Evolutionary conservation across 768 basidiomycete genomes (phyloP).

Genomic region (Pholiota molesta): DNA sequence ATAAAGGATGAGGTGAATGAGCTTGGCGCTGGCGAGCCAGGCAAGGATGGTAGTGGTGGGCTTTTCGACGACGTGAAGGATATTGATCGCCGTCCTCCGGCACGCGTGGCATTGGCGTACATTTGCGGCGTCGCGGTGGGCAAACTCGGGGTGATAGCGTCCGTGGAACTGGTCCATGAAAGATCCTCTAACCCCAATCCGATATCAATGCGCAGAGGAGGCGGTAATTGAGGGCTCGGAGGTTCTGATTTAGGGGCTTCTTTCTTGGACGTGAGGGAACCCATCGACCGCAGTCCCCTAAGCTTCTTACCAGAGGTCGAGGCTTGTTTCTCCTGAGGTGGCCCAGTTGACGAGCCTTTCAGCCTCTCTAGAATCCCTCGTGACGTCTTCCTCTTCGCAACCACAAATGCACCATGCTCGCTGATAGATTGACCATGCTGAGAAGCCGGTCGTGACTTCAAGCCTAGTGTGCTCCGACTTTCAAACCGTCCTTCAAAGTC

Average conservation of each 20-base stretch:
- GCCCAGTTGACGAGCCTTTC: conserved; percentile 49
- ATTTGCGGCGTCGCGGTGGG: conserved; percentile 38
- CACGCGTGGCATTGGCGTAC: conserved; percentile 40
- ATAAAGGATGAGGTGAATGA: conserved; percentile 39
- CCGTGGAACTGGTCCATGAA: conserved; percentile 47
- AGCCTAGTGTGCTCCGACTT: conserved; percentile 74
- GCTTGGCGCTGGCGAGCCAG: conserved; percentile 55
- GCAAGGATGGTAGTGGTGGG: conserved; percentile 37
- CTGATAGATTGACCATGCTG: conserved; percentile 25
- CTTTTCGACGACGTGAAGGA: conserved; percentile 63
- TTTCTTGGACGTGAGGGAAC: conserved; percentile 68
- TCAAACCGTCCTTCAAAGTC: conserved; percentile 89
- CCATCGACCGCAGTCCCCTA: conserved; percentile 80
- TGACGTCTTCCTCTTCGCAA: conserved; percentile 60
- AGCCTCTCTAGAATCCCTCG: conserved; percentile 68
- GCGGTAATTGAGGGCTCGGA: conserved; percentile 56
- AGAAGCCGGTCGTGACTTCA: conserved; percentile 31
- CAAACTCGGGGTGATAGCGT: conserved; percentile 7
- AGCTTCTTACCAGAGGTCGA: conserved; percentile 50
- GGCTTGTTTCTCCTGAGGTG: conserved; percentile 36
- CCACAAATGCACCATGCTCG: conserved; percentile 28
- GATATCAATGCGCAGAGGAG: conserved; percentile 54
- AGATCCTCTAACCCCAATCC: conserved; percentile 59
- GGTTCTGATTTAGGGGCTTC: conserved; percentile 39
- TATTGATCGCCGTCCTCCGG: conserved; percentile 67